phyloP scores from a whole-genome alignment of 768 basidiomycete species.

The Suillus cothurnatus region DNA sequence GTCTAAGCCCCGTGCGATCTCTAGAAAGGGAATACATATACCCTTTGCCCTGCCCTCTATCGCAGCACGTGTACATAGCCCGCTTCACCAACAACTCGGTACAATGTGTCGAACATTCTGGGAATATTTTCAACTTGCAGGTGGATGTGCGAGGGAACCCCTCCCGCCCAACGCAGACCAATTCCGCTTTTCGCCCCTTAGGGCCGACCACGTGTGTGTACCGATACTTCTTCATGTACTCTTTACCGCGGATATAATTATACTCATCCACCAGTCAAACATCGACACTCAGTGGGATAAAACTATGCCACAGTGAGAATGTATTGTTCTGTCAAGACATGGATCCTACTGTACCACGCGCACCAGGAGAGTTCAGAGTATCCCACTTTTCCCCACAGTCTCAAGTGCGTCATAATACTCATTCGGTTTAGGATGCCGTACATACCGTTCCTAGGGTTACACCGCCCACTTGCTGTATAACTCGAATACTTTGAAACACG shows the following conservation, averaged over 20 bases:
- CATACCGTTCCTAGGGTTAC: background rate
- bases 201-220: background rate
- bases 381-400: background rate
- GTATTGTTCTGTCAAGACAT: background rate
- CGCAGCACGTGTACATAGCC: background rate
- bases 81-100: background rate
- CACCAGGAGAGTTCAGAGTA: background rate
- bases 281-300: conserved; percentile 4
- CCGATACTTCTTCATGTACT: background rate
- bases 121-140: conserved; percentile 2
- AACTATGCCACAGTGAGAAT: background rate
- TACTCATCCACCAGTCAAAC: background rate
- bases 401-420: conserved; percentile 2
- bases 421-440: background rate
- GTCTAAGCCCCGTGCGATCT: background rate
- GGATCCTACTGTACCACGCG: background rate
- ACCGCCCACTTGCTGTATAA: background rate
- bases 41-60: conserved; percentile 1
- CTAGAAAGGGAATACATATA: background rate
- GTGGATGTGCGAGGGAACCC: conserved; percentile 7
- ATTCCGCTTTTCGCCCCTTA: conserved; percentile 2
- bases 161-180: conserved; percentile 3
- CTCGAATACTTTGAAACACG: background rate
- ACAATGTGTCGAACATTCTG: background rate
- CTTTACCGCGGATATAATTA: conserved; percentile 10